These are phyloP conservation scores for Psilocybe cubensis DNA, from an alignment of 768 basidiomycete species.

Conservation along the genomic window DNA sequence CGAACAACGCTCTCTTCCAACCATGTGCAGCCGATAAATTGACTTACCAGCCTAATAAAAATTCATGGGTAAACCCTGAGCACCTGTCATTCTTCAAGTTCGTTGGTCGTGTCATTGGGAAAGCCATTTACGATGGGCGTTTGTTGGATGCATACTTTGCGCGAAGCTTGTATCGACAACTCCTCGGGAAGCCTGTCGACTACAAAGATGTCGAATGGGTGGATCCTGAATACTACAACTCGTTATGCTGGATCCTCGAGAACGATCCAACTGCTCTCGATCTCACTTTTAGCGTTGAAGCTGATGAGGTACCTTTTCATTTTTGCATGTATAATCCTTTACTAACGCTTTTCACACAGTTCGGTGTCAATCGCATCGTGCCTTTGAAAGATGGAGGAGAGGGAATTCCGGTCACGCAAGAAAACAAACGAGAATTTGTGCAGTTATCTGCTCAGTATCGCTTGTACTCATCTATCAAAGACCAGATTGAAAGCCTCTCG, in stretches of 20 bases:
- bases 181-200: slow-evolving; percentile 93
- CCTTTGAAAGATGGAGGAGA: slow-evolving; percentile 88
- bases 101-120: slow-evolving; percentile 96
- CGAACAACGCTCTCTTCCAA: slow-evolving; percentile 97
- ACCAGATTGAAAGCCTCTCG: slow-evolving; percentile 90
- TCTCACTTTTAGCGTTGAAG: slow-evolving; percentile 93
- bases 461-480: slow-evolving; percentile 90
- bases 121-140: slow-evolving; percentile 96
- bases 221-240: slow-evolving; percentile 98
- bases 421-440: slow-evolving; percentile 96
- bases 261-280: slow-evolving; percentile 90
- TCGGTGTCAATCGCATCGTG: slow-evolving; percentile 89
- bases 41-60: slow-evolving; percentile 96
- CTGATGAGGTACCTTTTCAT: slow-evolving; percentile 73
- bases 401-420: slow-evolving; percentile 86
- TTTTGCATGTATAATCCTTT: not conserved
- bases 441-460: slow-evolving; percentile 94
- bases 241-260: slow-evolving; percentile 96
- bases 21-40: slow-evolving; percentile 94
- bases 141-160: slow-evolving; percentile 98
- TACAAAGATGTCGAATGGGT: slow-evolving; percentile 97
- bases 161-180: slow-evolving; percentile 92
- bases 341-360: slow-evolving; percentile 47
- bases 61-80: slow-evolving; percentile 93
- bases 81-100: slow-evolving; percentile 99